Evolutionary conservation across 2,329 filamentous ascomycete species (phyloP).

Genomic region (Scytalidium sp.): DNA sequence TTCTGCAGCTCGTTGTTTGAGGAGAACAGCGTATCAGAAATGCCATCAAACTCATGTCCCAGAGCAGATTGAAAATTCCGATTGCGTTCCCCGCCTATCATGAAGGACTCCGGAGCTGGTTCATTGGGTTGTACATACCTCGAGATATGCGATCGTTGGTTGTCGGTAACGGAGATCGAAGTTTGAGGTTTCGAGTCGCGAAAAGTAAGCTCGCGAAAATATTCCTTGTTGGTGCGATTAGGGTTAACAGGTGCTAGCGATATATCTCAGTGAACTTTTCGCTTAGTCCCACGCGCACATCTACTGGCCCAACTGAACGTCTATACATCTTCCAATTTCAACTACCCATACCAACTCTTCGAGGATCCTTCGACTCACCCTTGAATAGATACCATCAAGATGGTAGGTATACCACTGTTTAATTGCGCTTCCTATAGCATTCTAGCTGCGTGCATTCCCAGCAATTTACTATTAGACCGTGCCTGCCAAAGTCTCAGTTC

Average conservation of each 20-base stretch:
- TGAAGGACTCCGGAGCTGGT: constrained; percentile 24
- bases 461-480: too few species aligned
- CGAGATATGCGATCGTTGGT: constrained; percentile 10
- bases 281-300: constrained; percentile 5
- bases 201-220: background rate
- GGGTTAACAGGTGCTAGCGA: background rate
- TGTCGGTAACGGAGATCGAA: constrained; percentile 7
- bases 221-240: constrained; percentile 1
- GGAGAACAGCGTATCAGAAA: constrained; percentile 60
- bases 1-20: constrained; percentile 68
- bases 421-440: background rate
- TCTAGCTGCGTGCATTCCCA: background rate
- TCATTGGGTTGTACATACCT: constrained; percentile 27
- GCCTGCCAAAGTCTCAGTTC: too few species aligned
- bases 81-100: constrained; percentile 50
- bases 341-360: constrained; percentile 21
- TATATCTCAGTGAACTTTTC: background rate
- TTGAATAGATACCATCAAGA: constrained; percentile 1
- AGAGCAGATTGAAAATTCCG: constrained; percentile 33
- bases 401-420: constrained; percentile 1
- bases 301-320: constrained; percentile 12
- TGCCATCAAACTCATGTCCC: constrained; percentile 21
- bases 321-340: constrained; percentile 11
- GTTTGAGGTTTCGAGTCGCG: constrained; percentile 6
- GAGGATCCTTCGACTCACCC: constrained; percentile 19